phyloP scores from a whole-genome alignment of 148 eudicot species.

The Fagopyrum homotropicum region DNA sequence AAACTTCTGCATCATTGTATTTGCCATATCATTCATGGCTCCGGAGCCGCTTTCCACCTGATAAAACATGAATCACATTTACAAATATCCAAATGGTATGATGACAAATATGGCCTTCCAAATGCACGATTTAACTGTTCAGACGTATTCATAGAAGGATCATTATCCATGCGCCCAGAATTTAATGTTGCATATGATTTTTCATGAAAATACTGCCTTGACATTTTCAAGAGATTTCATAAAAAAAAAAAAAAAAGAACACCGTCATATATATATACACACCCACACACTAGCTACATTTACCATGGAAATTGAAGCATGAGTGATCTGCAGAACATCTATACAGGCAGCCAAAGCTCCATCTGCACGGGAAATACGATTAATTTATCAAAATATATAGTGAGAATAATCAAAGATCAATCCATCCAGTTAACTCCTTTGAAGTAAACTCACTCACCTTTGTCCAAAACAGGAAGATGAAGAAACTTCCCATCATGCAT shows the following conservation, averaged over 20 bases:
- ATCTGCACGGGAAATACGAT: conserved; percentile 35
- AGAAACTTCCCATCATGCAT: conserved; percentile 74
- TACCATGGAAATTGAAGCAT: conserved; percentile 95
- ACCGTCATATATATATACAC: background rate
- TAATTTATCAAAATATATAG: background rate
- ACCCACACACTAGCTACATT: background rate
- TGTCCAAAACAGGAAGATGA: conserved; percentile 63
- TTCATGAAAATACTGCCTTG: background rate
- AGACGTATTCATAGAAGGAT: background rate
- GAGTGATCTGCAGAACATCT: conserved; percentile 92
- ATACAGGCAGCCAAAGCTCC: conserved; percentile 67
- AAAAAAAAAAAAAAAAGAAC: background rate
- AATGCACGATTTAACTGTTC: background rate
- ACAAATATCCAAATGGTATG: background rate
- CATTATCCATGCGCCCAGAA: background rate
- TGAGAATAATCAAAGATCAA: background rate
- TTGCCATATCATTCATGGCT: conserved; percentile 73
- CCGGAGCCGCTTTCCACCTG: conserved; percentile 87
- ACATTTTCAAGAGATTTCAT: background rate
- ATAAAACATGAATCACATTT: conserved; percentile 16
- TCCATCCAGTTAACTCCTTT: background rate
- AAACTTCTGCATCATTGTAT: conserved; percentile 91
- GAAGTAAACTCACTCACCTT: conserved; percentile 24
- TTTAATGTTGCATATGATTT: background rate
- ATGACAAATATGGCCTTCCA: background rate